A percentile compares a stretch with the other conserved stretches of the same genome.
Evolutionary conservation across 441 rosid species (phyloP).

Genomic region (Geranium incanum): DNA sequence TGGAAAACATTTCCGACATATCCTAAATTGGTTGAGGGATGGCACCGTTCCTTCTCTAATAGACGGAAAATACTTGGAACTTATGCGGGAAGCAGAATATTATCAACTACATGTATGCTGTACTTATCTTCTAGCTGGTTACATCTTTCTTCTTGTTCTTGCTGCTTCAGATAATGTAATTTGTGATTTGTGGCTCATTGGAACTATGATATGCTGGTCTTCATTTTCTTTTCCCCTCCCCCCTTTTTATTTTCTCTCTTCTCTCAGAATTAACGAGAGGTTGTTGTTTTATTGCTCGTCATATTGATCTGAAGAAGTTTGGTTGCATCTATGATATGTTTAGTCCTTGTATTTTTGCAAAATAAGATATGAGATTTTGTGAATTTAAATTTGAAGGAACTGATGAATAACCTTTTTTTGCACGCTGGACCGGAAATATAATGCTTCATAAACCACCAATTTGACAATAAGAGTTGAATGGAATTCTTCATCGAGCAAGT

Average conservation of each 20-base stretch:
- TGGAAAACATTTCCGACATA: slow-evolving; percentile 75
- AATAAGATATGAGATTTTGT: neutral
- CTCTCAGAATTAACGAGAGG: neutral
- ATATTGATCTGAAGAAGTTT: slow-evolving; percentile 1
- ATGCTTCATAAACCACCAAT: neutral
- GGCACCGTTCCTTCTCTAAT: slow-evolving; percentile 56
- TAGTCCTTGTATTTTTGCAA: neutral
- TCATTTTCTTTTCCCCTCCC: neutral
- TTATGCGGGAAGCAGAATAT: slow-evolving; percentile 78
- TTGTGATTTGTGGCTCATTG: slow-evolving; percentile 1
- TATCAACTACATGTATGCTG: slow-evolving; percentile 69
- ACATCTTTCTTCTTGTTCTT: slow-evolving; percentile 3
- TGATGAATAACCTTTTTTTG: neutral
- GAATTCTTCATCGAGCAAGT: neutral
- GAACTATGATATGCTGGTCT: neutral
- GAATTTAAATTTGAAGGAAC: neutral
- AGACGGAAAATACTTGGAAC: slow-evolving; percentile 55
- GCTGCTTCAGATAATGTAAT: slow-evolving; percentile 1
- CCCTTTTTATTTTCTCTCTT: neutral
- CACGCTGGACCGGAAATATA: neutral
- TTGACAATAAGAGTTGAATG: neutral
- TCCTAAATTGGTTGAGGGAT: slow-evolving; percentile 89
- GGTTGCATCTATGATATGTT: neutral
- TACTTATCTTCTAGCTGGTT: slow-evolving; percentile 12
- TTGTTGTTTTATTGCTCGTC: neutral